Evolutionary conservation across 2,329 filamentous ascomycete genomes (phyloP).

Genomic region (Cercospora sp.): DNA sequence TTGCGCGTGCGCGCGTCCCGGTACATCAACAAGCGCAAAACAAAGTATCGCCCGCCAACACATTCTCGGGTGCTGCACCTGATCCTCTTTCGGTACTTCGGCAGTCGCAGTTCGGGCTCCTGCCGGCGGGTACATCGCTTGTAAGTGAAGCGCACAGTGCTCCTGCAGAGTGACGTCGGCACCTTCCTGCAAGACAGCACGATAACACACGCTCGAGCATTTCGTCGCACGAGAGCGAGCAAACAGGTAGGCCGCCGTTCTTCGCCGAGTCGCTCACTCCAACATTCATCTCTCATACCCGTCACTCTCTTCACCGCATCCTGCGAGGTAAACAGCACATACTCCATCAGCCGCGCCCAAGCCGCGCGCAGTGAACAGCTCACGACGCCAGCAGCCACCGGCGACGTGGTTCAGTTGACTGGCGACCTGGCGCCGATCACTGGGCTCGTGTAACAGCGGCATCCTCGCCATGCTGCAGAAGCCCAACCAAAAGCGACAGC

Average conservation of each 20-base stretch:
- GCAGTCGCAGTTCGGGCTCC: background rate
- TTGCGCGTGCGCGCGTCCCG: background rate
- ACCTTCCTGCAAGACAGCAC: background rate
- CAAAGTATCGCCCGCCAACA: background rate
- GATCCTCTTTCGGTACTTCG: background rate
- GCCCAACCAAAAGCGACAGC: slow-evolving; percentile 13
- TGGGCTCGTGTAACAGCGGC: slow-evolving; percentile 1
- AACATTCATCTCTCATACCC: background rate
- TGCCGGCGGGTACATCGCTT: background rate
- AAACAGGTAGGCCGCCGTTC: background rate
- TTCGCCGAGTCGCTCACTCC: background rate
- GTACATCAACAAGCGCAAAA: background rate
- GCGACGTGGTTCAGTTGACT: background rate
- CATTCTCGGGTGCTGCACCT: background rate
- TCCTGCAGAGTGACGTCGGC: background rate
- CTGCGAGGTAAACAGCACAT: background rate
- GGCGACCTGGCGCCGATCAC: background rate
- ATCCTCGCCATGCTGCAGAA: slow-evolving; percentile 9
- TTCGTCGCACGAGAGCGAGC: background rate
- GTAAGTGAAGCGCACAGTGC: background rate
- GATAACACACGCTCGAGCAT: background rate
- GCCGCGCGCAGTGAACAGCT: slow-evolving; percentile 2
- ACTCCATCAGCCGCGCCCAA: background rate
- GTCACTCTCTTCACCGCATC: background rate
- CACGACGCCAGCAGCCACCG: background rate